phyloP scores from a whole-genome alignment of 2,329 filamentous ascomycete species.

The Talaromyces piceae region DNA sequence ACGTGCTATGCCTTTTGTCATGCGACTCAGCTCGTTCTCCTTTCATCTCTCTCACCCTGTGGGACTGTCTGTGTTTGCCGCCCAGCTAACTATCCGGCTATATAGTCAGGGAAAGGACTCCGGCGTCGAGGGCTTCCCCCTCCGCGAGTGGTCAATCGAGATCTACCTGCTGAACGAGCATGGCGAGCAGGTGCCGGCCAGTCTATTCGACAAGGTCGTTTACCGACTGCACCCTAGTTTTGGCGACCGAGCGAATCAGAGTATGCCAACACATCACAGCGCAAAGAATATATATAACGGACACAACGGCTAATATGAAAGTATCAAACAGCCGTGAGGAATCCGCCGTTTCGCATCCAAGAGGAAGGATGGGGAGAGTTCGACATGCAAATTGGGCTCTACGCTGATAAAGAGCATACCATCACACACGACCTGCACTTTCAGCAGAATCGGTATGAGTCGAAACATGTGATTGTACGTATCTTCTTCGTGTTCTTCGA shows the following conservation, averaged over 20 bases:
- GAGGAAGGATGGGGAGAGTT: slow-evolving; percentile 99
- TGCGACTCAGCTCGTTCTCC: neutral
- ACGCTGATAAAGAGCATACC: slow-evolving; percentile 78
- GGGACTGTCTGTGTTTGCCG: neutral
- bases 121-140: slow-evolving; percentile 78
- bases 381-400: slow-evolving; percentile 81
- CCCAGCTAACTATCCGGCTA: neutral
- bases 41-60: neutral
- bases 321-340: slow-evolving; percentile 59
- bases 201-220: slow-evolving; percentile 81
- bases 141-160: slow-evolving; percentile 86
- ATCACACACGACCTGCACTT: slow-evolving; percentile 92
- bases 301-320: neutral
- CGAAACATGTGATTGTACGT: slow-evolving; percentile 63
- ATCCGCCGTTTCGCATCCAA: slow-evolving; percentile 77
- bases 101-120: slow-evolving; percentile 64
- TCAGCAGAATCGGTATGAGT: slow-evolving; percentile 69
- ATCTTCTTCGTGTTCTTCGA: too few species aligned
- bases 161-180: slow-evolving; percentile 78
- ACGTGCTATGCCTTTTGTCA: slow-evolving; percentile 36
- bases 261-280: slow-evolving; percentile 47
- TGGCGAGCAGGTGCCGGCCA: slow-evolving; percentile 75
- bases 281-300: neutral
- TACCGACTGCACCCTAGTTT: slow-evolving; percentile 96
- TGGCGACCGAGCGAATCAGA: slow-evolving; percentile 69